Evolutionary conservation across 2,329 filamentous ascomycete genomes (phyloP).

Genomic region (Ophioceras dolichostomum): DNA sequence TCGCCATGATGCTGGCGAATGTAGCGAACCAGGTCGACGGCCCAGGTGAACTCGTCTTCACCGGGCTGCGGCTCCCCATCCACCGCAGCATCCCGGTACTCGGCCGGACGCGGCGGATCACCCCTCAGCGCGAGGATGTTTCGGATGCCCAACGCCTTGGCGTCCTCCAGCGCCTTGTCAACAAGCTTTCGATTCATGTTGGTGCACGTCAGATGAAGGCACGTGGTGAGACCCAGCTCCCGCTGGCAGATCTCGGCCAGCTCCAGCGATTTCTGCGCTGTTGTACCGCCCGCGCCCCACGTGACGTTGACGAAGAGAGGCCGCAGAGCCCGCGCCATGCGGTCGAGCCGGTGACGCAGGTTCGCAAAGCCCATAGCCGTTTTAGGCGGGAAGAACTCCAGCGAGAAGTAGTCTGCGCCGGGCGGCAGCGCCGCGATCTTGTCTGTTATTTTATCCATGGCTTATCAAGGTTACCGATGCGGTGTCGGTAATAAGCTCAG

Average conservation of each 20-base stretch:
- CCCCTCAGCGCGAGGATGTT: constrained; percentile 90
- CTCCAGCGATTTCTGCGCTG: constrained; percentile 80
- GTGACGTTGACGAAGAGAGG: constrained; percentile 96
- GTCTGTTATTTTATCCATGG: constrained; percentile 82
- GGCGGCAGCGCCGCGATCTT: constrained; percentile 85
- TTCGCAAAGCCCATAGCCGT: constrained; percentile 93
- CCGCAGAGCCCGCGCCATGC: constrained; percentile 84
- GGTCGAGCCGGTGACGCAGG: constrained; percentile 80
- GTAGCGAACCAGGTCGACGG: constrained; percentile 78
- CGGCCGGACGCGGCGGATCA: constrained; percentile 78
- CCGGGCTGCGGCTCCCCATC: constrained; percentile 48
- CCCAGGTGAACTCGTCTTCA: constrained; percentile 76
- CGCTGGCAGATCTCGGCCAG: constrained; percentile 91
- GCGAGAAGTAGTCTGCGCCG: constrained; percentile 77
- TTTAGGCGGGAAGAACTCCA: constrained; percentile 99
- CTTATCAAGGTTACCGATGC: constrained; percentile 3
- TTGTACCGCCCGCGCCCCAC: constrained; percentile 93
- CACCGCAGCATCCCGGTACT: constrained; percentile 58
- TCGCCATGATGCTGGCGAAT: constrained; percentile 78
- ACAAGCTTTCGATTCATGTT: constrained; percentile 86
- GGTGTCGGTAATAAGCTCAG: background rate
- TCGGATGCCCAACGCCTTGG: constrained; percentile 78
- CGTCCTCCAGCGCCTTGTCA: constrained; percentile 81
- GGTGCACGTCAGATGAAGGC: constrained; percentile 91
- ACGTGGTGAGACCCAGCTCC: constrained; percentile 84